Evolutionary conservation across 169 alveolate genomes (phyloP), one percentile per base, ranked within the genome.

Genomic region (Plasmodium cynomolgi): DNA sequence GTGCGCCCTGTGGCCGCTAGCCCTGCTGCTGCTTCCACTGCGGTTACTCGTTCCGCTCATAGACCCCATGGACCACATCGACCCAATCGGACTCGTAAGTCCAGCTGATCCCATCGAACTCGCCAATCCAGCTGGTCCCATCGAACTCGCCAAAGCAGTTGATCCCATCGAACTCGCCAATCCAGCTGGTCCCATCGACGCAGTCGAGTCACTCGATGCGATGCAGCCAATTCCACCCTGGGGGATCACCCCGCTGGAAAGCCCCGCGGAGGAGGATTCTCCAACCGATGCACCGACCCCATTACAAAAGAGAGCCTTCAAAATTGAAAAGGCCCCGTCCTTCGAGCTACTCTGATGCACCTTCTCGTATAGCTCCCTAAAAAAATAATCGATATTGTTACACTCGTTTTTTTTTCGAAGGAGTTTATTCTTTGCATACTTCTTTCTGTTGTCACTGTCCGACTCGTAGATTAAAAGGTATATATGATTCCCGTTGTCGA

Each of bases 391-490:
- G 8, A 86, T 86, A n/a, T 75, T 75, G n/a, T 74, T 86, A 23
- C 37, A 86, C 17, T 86, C 86, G 37, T 86, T 86, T 37, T 86
- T 86, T 44, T 71, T 84, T 37, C 72, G 56, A 41, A 72, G 13
- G 6, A 33, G 34, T 26, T 84, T 84, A 84, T 72, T 84, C 44
- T 86, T 86, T 23, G 54, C 62, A 71, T 44, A 37, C 47, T 74
- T 86, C 62, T 86, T 86, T 23, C 85, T 86, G 44, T 86, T 86
- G 47, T 86, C 85, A 33, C 50, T 86, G 11, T 86, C 85, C 0
- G 93, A 75, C n/a, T 86, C 93, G 44, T 86, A 86, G 37, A 86
- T 86, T 17, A 86, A 68, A 7, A 86, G 80, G 81, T 86, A 86
- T 7, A 75, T 75, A 77, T 77, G 34, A 77, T 47, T 74, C 1